Conservation (phyloP, 2,329 filamentous ascomycete genomes). For the Gaeumannomyces sp. region DNA sequence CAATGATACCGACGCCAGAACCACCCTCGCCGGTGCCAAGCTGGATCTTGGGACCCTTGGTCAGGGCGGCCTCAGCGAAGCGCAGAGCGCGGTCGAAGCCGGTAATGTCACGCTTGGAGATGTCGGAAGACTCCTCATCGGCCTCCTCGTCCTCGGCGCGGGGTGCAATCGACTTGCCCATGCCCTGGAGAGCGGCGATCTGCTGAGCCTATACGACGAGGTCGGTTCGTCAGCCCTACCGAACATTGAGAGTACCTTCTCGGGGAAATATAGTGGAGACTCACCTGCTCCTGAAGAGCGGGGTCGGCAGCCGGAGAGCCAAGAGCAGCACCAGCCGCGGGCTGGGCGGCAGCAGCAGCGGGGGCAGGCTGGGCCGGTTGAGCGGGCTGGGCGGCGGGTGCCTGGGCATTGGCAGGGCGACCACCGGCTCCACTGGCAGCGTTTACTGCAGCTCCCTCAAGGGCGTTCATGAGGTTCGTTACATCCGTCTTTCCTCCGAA, state of each 20-base stretch:
- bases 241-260: too few relatives aligned
- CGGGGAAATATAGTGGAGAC: constrained; percentile 11
- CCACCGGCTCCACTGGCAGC: constrained; percentile 27
- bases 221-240: constrained; percentile 11
- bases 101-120: constrained; percentile 39
- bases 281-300: constrained; percentile 29
- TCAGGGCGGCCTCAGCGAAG: constrained; percentile 39
- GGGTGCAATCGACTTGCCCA: constrained; percentile 43
- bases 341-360: constrained; percentile 7
- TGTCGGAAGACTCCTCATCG: constrained; percentile 13
- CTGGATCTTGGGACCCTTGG: constrained; percentile 40
- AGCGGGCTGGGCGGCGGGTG: constrained; percentile 4
- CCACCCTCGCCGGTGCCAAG: constrained; percentile 37
- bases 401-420: constrained; percentile 13
- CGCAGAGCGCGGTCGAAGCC: constrained; percentile 40
- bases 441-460: constrained; percentile 39
- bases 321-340: constrained; percentile 10
- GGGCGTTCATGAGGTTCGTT: constrained; percentile 36
- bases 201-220: constrained; percentile 27
- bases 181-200: constrained; percentile 38
- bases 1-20: constrained; percentile 32
- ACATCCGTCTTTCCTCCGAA: constrained; percentile 41
- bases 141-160: constrained; percentile 22
- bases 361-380: neutral
- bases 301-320: constrained; percentile 23